Conservation (phyloP, 768 basidiomycete species). For the Rhodotorula graminis region DNA sequence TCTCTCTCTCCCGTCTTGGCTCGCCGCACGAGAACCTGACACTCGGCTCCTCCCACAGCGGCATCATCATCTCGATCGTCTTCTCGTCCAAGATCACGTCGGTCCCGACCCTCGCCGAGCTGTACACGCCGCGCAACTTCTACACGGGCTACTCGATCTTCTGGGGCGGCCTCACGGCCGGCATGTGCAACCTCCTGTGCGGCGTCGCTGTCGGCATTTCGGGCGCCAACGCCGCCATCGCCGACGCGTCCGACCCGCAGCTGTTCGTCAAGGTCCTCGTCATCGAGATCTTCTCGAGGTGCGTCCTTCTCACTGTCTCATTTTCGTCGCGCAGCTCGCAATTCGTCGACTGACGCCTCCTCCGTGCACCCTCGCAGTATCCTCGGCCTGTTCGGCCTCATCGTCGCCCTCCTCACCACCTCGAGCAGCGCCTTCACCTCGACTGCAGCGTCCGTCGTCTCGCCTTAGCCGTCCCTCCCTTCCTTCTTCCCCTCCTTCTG, state of each 20-base stretch:
- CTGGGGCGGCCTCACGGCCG: slow-evolving; percentile 94
- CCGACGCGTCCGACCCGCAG: slow-evolving; percentile 89
- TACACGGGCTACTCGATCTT: slow-evolving; percentile 93
- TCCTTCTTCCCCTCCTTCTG: no score
- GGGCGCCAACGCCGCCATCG: slow-evolving; percentile 88
- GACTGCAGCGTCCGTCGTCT: no score
- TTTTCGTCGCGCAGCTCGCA: slow-evolving; percentile 18
- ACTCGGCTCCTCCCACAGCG: background rate
- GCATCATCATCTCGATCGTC: slow-evolving; percentile 82
- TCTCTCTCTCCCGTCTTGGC: no score
- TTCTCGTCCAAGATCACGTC: slow-evolving; percentile 73
- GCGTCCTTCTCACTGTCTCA: slow-evolving; percentile 16
- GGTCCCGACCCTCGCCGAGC: slow-evolving; percentile 56
- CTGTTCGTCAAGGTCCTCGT: slow-evolving; percentile 95
- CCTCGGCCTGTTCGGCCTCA: slow-evolving; percentile 26
- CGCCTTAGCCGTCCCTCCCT: no score
- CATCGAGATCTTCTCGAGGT: slow-evolving; percentile 56
- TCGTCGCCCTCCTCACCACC: slow-evolving; percentile 1
- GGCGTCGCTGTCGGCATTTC: slow-evolving; percentile 91
- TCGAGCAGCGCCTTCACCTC: background rate
- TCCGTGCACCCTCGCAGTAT: background rate
- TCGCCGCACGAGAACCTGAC: no score
- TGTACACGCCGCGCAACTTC: slow-evolving; percentile 84
- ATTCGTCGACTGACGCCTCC: background rate
- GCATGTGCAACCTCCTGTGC: slow-evolving; percentile 87